Conservation (phyloP, 2,329 filamentous ascomycete genomes). For the Fonsecaea pugnacius region DNA sequence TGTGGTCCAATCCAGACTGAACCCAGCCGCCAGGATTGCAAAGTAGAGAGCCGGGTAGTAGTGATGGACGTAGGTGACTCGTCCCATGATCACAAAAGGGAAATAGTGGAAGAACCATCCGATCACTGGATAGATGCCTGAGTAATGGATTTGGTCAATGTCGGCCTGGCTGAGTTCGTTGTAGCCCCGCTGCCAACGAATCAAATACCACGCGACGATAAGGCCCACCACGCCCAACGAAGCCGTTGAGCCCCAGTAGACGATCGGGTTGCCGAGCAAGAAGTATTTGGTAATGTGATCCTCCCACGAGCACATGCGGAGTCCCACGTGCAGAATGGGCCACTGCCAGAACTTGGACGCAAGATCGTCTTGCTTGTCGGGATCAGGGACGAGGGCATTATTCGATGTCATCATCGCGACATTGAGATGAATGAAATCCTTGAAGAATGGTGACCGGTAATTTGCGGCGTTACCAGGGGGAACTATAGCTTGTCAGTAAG, state of each 20-base stretch:
- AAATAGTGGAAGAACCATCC: constrained; percentile 97
- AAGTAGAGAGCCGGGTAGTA: constrained; percentile 99
- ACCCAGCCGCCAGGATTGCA: constrained; percentile 85
- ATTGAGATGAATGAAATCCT: constrained; percentile 97
- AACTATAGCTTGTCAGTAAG: constrained; percentile 59
- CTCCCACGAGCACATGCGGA: constrained; percentile 99
- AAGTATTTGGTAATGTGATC: constrained; percentile 97
- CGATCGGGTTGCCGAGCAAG: constrained; percentile 90
- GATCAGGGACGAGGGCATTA: constrained; percentile 95
- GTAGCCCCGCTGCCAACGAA: constrained; percentile 96
- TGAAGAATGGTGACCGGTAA: constrained; percentile 96
- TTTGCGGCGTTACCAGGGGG: constrained; percentile 85
- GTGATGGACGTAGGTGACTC: constrained; percentile 98
- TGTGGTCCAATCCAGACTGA: constrained; percentile 83
- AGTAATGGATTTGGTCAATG: constrained; percentile 92
- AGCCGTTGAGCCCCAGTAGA: constrained; percentile 92
- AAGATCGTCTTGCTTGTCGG: constrained; percentile 98
- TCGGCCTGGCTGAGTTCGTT: constrained; percentile 77
- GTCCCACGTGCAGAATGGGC: constrained; percentile 91
- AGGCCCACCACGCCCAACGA: constrained; percentile 74
- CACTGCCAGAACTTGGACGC: constrained; percentile 98
- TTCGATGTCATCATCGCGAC: constrained; percentile 99
- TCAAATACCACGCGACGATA: constrained; percentile 78
- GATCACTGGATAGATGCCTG: constrained; percentile 84
- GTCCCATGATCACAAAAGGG: constrained; percentile 95